A percentile compares a stretch with the other conserved stretches of the same genome.
phyloP scores from a whole-genome alignment of 1,139 yeast genomes.

The Geotrichum candidum region DNA sequence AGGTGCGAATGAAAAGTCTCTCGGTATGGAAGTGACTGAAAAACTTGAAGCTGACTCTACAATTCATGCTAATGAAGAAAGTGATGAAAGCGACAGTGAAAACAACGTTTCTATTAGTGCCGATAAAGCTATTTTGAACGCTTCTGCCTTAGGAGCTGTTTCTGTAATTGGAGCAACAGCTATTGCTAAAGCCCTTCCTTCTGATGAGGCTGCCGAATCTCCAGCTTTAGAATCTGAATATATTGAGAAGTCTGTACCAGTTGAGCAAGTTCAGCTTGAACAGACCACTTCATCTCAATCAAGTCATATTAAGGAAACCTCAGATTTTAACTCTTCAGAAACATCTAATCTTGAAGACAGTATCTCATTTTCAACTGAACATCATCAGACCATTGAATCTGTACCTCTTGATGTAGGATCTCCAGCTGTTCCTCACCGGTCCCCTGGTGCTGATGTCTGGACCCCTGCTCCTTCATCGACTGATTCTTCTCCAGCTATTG shows the following conservation, averaged over 20 bases:
- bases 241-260: not conserved
- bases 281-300: not conserved
- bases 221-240: not conserved
- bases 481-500: constrained; percentile 1
- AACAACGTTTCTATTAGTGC: not conserved
- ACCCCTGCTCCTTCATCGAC: constrained; percentile 6
- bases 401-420: not conserved
- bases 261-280: not conserved
- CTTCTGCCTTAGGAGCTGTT: not conserved
- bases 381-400: not conserved
- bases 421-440: not conserved
- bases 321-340: not conserved
- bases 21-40: not conserved
- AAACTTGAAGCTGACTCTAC: not conserved
- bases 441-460: constrained; percentile 4
- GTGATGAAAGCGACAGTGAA: not conserved
- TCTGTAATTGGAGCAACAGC: not conserved
- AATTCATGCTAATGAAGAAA: not conserved
- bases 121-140: not conserved
- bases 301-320: not conserved
- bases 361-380: not conserved
- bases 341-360: not conserved
- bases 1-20: not conserved
- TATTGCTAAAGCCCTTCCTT: not conserved
- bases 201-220: not conserved